These are phyloP conservation scores for Trichoderma virens DNA, from an alignment of 495 filamentous ascomycete species.

Conservation along the genomic window DNA sequence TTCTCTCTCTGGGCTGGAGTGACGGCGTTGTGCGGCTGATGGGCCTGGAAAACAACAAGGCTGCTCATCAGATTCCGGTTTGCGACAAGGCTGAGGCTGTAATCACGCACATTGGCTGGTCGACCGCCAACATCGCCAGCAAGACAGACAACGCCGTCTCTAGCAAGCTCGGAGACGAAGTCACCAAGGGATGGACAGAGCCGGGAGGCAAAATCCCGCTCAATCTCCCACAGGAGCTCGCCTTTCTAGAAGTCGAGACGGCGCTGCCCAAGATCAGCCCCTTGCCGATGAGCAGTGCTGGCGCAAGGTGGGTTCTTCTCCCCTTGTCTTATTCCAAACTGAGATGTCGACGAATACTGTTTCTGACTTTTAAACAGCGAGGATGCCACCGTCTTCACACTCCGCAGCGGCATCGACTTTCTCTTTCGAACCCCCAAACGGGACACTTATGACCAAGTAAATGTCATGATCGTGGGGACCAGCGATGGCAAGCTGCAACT, in stretches of 20 bases:
- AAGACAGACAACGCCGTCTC: background rate
- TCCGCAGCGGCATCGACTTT: constrained; percentile 60
- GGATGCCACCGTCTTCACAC: constrained; percentile 58
- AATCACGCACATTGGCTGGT: constrained; percentile 67
- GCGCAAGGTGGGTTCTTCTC: constrained; percentile 35
- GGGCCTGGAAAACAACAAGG: constrained; percentile 68
- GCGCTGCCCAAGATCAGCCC: constrained; percentile 73
- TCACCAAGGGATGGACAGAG: background rate
- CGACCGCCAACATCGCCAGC: constrained; percentile 49
- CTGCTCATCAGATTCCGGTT: constrained; percentile 58
- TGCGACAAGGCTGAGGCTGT: constrained; percentile 28
- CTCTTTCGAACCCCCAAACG: constrained; percentile 56
- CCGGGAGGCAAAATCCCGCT: constrained; percentile 22
- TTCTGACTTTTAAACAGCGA: constrained; percentile 39
- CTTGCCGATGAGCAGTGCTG: constrained; percentile 42
- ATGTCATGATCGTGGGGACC: constrained; percentile 76
- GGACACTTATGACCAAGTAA: constrained; percentile 61
- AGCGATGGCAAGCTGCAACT: constrained; percentile 71
- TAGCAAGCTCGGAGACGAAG: background rate
- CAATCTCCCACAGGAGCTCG: constrained; percentile 71
- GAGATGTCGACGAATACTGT: background rate
- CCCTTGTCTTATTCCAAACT: background rate
- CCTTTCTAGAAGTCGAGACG: constrained; percentile 69
- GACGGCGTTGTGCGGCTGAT: constrained; percentile 63
- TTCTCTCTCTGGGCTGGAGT: constrained; percentile 70